Evolutionary conservation across 805 yeast genomes (phyloP), one percentile per base, ranked within the genome.

Genomic region (Starmerella apicola): DNA sequence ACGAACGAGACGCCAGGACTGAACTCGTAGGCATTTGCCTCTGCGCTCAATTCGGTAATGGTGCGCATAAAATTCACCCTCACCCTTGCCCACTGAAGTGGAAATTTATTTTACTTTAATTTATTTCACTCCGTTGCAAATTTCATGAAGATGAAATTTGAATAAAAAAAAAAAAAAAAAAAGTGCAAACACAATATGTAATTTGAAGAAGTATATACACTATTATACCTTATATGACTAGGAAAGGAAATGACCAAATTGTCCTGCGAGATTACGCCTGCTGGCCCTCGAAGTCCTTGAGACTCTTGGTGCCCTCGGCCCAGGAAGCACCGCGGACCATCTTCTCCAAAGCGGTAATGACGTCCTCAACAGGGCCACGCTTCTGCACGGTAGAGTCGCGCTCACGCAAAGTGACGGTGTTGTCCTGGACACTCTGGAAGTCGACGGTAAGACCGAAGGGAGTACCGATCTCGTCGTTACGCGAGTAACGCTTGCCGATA

Each of bases 391-490:
- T 91, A 41, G 94, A 72, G 63, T 88, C 98, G 70, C 98, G 82
- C 65, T 88, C 97, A 72, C 98, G 83, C 58, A 88, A 71, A 26
- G 98, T 88, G 50, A 88, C 81, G 12, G 95, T 78, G 37, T 74
- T 74, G 59, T 88, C 96, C 59, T 79, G 74, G 47, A 81, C 73
- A 39, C 94, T 78, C 50, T 88, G 96, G 62, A 91, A 88, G 64
- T 88, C 98, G 54, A 88, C 81, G 49, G 98, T 88, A 64, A 88
- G 76, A 62, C 98, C 98, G 60, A 91, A 91, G 53, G 98, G 98
- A 39, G 97, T 91, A 64, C 98, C 98, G 58, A 88, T 72, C 68
- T 88, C 98, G 64, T 88, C 98, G 63, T 88, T 88, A 69, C 98
- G 82, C 49, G 98, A 85, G 57, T 88, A 88, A 67, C 98, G 80